Base-by-base conservation (phyloP, 116 monocot species). In the Zostera marina region DNA sequence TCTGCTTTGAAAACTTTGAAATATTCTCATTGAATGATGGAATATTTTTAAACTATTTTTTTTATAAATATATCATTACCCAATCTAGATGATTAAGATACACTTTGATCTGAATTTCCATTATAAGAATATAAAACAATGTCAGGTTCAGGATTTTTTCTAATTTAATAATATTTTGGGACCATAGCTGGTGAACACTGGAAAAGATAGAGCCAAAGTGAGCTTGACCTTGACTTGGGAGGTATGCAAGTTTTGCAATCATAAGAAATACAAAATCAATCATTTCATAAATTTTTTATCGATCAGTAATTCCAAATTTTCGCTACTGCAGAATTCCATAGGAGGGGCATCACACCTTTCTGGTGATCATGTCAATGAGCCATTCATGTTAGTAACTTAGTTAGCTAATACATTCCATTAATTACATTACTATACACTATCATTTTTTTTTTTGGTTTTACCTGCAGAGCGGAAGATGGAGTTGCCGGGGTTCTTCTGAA, bases 151-250 rank as follows among this genome's bases (percentile, higher is more conserved):
- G 20, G 49, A 13, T 17, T 51, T 19, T 51, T 16, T 9, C 20
- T 51, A 51, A 21, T 20, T 14, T 21, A 13, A 20, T 16, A 19
- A 49, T 49, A 32, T 45, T 59, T 69, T 68, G 52, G 68, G 9
- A 55, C 47, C 63, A 47, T 54, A 98, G 96, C 52, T 98, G 53
- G 96, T 98, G 65, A 98, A 98, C 68, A 98, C 90, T 69, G 96
- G 96, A 12, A 79, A 69, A 68, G 96, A 98, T 64, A 82, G 96
- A 61, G 96, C 90, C 60, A 88, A 98, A 78, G 96, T 98, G 61
- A 98, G 96, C 76, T 70, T 98, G 68, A 76, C 89, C 25, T 70
- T 98, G 60, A 89, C 90, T 20, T 98, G 96, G 96, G 85, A 78
- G 71, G 96, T 98, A 81, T n/a, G 83, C 49, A n/a, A 44, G 55